Base-by-base conservation (phyloP, 1,139 yeast species). In the Pichia sorboxylosa region DNA sequence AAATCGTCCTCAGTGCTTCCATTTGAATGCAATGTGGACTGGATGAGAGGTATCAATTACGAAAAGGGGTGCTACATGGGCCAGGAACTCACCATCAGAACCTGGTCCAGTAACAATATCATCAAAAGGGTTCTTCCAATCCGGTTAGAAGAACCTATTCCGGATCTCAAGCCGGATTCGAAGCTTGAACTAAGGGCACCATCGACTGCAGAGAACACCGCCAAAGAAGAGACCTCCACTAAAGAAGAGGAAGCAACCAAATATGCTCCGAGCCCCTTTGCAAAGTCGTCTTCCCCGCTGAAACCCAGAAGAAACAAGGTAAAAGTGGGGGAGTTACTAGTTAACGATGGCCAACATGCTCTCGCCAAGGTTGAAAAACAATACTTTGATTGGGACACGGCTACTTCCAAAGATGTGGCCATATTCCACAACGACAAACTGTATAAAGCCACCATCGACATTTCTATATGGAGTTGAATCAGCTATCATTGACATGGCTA, bases 41-140 rank as follows among this genome's bases (percentile, higher is more conserved):
- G 69, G 47, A 72, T 73, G 59, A 79, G 82, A 44, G 94, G 95
- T 1, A 68, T 87, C 13, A 83, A 90, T 34, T 69, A 79, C 33
- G 73, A 85, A 45, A 90, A 90, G 53, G 99, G 99, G 3, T 90
- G 99, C 53, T 90, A 90, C 47, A 78, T 84, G 15, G 99, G 99
- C 0, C 98, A 90, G 54, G 99, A 90, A 52, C 63, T 90, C 34
- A 87, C 97, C 0, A 84, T 87, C 15, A 67, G 98, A 46, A 81
- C 96, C 0, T 77, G 67, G 50, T 84, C 83, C 39, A 76, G 80
- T 28, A 95, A 96, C 2, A 71, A 77, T 3, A 72, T 87, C 11
- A 64, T 94, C 17, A 85, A 87, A 50, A 63, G 98, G 34, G 61
- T 85, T 3, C 70, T 82, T 28, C 95, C 96, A 0, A 73, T 81